Evolutionary conservation across 1,284 basidiomycete genomes (phyloP), one percentile per base, ranked within the genome.

Genomic region (Cutaneotrichosporon mucoides): DNA sequence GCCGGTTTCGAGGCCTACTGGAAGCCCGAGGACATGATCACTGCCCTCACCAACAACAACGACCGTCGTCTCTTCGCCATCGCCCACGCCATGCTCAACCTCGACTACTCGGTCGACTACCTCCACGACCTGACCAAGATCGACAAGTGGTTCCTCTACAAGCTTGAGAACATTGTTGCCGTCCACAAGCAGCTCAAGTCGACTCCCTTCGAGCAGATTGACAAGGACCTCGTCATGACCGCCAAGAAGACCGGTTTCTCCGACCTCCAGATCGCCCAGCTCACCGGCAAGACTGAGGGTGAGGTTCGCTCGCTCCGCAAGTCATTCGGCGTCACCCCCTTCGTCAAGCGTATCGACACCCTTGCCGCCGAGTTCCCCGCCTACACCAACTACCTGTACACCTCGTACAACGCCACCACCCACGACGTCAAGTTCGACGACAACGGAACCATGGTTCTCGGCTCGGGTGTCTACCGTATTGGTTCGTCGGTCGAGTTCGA

Each of bases 301-400:
- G 80, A 82, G 42, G 89, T 96, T 47, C 92, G 96, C 62, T 84
- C 85, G 2, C 83, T 88, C 75, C 88, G 95, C 69, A 97, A 98
- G 81, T 84, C 86, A 4, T 81, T 90, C 62, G 86, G 88, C 54
- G 85, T 99, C 70, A 96, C 89, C 13, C 96, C 96, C 49, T 99
- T 95, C 79, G 96, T 99, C 76, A 99, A 99, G 81, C 91, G 94
- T 64, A 99, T 99, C 80, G 96, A 99, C 79, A 99, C 96, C 4
- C 86, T 99, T 62, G 96, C 95, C 37, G 96, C 96, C 65, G 96
- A 99, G 79, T 99, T 91, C 82, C 96, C 96, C 24, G 96, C 96
- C 4, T 88, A 96, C 80, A 99, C 96, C 72, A 99, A 99, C 83
- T 99, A 99, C 81, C 88, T 99, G 62, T 99, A 99, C 81, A 99